These are phyloP conservation scores for Neoboletus brunneissimus DNA, from an alignment of 768 basidiomycete genomes.

Conservation along the genomic window DNA sequence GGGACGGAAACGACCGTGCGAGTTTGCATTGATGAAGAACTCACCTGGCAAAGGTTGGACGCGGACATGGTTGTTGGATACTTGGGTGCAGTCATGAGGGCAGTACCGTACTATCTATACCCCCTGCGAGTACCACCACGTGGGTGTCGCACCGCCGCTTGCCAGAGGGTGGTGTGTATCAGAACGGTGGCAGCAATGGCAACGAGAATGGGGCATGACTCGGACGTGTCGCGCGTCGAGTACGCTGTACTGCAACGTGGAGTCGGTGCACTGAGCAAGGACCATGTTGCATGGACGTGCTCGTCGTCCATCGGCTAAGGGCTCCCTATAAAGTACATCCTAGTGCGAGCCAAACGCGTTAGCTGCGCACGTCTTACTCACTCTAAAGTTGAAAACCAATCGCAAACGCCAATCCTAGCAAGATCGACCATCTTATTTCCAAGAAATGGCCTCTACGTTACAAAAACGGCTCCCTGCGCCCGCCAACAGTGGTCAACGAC, in stretches of 20 bases:
- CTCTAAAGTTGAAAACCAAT: background rate
- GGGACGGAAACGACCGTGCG: constrained; percentile 13
- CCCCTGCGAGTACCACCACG: constrained; percentile 17
- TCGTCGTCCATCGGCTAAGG: background rate
- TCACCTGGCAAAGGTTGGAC: constrained; percentile 29
- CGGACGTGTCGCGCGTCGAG: constrained; percentile 18
- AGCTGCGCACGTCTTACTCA: background rate
- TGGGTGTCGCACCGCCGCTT: constrained; percentile 21
- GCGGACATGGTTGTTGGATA: constrained; percentile 12
- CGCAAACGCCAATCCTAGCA: background rate
- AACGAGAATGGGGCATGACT: constrained; percentile 15
- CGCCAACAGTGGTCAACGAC: constrained; percentile 1
- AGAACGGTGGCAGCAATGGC: background rate
- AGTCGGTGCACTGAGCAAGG: constrained; percentile 6
- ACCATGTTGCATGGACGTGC: constrained; percentile 20
- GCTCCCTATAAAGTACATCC: constrained; percentile 20
- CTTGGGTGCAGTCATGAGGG: constrained; percentile 4
- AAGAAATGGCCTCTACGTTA: constrained; percentile 17
- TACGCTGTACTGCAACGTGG: constrained; percentile 19
- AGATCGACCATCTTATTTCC: background rate
- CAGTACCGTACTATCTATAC: constrained; percentile 23
- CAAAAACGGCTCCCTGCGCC: constrained; percentile 19
- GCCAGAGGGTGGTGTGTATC: constrained; percentile 2
- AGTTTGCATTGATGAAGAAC: constrained; percentile 4
- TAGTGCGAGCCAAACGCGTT: background rate